Conservation (phyloP, 768 basidiomycete species). For the Tricholoma saponaceum region DNA sequence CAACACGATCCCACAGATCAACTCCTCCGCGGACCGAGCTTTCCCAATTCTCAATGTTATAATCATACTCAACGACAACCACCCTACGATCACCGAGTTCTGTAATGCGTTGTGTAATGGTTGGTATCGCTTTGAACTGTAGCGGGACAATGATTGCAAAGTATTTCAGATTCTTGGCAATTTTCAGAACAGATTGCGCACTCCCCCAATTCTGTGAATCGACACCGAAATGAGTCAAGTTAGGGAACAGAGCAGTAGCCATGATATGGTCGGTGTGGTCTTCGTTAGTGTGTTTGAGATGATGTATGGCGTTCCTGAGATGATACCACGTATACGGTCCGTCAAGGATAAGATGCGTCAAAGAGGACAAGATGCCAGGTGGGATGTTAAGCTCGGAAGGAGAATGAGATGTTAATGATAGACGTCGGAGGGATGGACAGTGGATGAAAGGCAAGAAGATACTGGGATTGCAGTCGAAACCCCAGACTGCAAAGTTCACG, state of each 20-base stretch:
- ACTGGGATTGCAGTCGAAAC: constrained; percentile 12
- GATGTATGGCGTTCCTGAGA: constrained; percentile 13
- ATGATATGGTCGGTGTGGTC: constrained; percentile 2
- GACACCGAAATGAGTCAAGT: constrained; percentile 19
- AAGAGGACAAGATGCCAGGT: constrained; percentile 11
- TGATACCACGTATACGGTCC: constrained; percentile 18
- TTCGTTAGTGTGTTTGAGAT: constrained; percentile 3
- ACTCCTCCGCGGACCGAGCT: constrained; percentile 5
- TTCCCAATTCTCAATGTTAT: constrained; percentile 15
- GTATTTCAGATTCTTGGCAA: constrained; percentile 16
- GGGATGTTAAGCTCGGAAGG: constrained; percentile 19
- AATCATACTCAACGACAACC: constrained; percentile 13
- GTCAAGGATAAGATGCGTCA: constrained; percentile 24
- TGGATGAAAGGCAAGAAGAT: constrained; percentile 17
- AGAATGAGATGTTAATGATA: constrained; percentile 10
- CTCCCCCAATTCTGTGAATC: constrained; percentile 21
- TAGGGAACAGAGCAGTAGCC: constrained; percentile 8
- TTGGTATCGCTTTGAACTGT: constrained; percentile 8
- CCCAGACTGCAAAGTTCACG: constrained; percentile 15
- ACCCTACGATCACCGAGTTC: constrained; percentile 19
- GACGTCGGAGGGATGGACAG: constrained; percentile 8
- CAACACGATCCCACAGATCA: constrained; percentile 19
- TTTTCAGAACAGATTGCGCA: constrained; percentile 13
- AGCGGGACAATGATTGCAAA: constrained; percentile 17
- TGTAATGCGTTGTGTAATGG: constrained; percentile 14